phyloP scores from a whole-genome alignment of 2,329 filamentous ascomycete genomes.

The Curvularia hawaiiensis region DNA sequence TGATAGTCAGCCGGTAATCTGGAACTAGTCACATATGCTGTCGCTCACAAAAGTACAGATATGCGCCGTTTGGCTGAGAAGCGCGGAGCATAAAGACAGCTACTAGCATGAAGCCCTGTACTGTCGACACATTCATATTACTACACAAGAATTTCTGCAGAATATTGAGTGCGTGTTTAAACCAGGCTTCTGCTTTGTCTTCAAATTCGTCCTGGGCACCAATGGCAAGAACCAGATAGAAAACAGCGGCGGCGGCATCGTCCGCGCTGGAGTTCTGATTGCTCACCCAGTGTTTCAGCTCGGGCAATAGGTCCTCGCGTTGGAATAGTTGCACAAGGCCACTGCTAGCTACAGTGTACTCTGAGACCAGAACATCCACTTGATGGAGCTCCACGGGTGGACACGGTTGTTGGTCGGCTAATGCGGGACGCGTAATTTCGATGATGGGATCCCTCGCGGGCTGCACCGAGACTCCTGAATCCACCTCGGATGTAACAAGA shows the following conservation, averaged over 20 bases:
- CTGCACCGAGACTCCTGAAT: slow-evolving; percentile 30
- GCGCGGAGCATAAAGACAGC: slow-evolving; percentile 59
- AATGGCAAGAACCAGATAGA: slow-evolving; percentile 58
- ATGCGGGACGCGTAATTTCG: slow-evolving; percentile 36
- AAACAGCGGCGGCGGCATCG: slow-evolving; percentile 54
- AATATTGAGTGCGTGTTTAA: slow-evolving; percentile 52
- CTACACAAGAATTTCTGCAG: slow-evolving; percentile 54
- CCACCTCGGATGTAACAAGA: slow-evolving; percentile 50
- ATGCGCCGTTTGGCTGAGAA: slow-evolving; percentile 59
- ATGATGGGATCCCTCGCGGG: slow-evolving; percentile 39
- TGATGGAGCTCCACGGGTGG: slow-evolving; percentile 43
- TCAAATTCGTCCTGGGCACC: slow-evolving; percentile 53
- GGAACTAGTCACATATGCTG: background rate
- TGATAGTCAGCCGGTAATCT: background rate
- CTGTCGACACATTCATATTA: slow-evolving; percentile 57
- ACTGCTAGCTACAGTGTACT: slow-evolving; percentile 54
- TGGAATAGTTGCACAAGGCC: slow-evolving; percentile 58
- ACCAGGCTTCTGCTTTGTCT: slow-evolving; percentile 53
- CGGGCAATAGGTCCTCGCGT: slow-evolving; percentile 37
- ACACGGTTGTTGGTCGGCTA: slow-evolving; percentile 23
- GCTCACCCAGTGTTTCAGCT: slow-evolving; percentile 36
- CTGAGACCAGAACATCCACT: slow-evolving; percentile 49
- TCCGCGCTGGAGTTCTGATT: slow-evolving; percentile 29
- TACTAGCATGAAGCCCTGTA: slow-evolving; percentile 59
- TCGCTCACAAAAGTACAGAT: slow-evolving; percentile 54